Base-by-base conservation (phyloP, 352 stramenopile species). In the Phytopythium vexans region DNA sequence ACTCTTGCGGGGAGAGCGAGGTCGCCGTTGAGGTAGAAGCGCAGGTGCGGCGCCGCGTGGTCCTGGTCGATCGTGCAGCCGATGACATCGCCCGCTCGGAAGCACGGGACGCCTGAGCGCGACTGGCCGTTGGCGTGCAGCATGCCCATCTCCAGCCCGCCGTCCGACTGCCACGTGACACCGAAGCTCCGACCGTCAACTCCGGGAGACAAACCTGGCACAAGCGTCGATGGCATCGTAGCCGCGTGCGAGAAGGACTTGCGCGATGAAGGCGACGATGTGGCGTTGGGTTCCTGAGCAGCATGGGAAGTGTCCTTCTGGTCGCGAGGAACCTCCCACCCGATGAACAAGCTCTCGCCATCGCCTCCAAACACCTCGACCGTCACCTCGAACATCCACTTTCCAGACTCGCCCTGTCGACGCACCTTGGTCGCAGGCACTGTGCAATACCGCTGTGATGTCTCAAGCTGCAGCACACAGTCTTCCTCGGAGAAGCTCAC, bases 11-110 rank as follows among this genome's bases (percentile, higher is more conserved):
- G 79, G n/a, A 92, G 60, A 21, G 71, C 73, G n/a, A 86, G 68
- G 41, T 83, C 63, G 9, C 82, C 82, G 36, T 92, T 92, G 21
- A 89, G 67, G 60, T 88, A 90, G 62, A 92, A 92, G 11, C 75
- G 64, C 56, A 92, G 35, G 21, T 70, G 76, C 44, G 82, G 82
- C 33, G 86, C 77, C 8, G 68, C 65, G 36, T 80, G 51, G 51
- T 92, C 77, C 50, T 92, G 82, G 62, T 90, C 65, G 58, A 92
- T 90, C 1, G 80, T 88, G 50, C 79, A 92, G 11, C 72, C 77
- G 34, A 92, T 61, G 39, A 90, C 66, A 56, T 92, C 82, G 32
- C 79, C 82, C 14, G 62, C 71, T 38, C 72, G 69, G 57, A 90
- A 92, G 52, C 66, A 85, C 8, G 79, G 73, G 4, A 86, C 70